Evolutionary conservation across 768 basidiomycete genomes (phyloP), one percentile per base, ranked within the genome.

Genomic region (Mycena rebaudengoi): DNA sequence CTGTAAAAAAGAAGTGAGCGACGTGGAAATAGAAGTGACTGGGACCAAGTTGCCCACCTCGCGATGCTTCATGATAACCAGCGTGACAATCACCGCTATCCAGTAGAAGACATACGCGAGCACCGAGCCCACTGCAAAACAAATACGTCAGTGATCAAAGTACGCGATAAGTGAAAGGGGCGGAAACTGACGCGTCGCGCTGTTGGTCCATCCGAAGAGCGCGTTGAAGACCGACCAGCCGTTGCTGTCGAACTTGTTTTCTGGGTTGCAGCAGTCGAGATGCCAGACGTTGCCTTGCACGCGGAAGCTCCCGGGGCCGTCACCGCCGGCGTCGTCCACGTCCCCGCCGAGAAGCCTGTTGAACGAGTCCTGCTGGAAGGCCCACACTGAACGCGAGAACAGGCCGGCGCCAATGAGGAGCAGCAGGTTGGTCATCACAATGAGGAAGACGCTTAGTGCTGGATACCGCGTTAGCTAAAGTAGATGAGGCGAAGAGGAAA

Each of bases 391-490:
- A 76, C 87, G 92, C 68, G 90, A 91, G 80, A 97, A 95, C 26
- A 99, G 85, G 16, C 97, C 97, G 0, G 97, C 91, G 26, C 97
- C 97, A 76, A 99, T 94, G 70, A 99, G 88, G 67, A 98, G 85
- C 46, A 99, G 81, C 66, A 99, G 78, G 81, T 94, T 94, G 52
- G 97, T 97, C 83, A 98, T 99, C 52, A 88, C 82, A 70, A 98
- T 79, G 55, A 99, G 85, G 89, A 99, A 99, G 67, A 95, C 79
- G 32, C 86, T 89, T 32, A 98, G 81, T 1, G 94, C n/a, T n/a
- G n/a, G n/a, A n/a, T n/a, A n/a, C n/a, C n/a, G n/a, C n/a, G n/a
- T n/a, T n/a, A n/a, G n/a, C n/a, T n/a, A n/a, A n/a, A n/a, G n/a
- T n/a, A n/a, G n/a, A n/a, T n/a, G n/a, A n/a, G n/a, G n/a, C n/a